A percentile compares a stretch with the other conserved stretches of the same genome.
Conservation (phyloP, 2,329 filamentous ascomycete genomes). For the Sporothrix phasma region DNA sequence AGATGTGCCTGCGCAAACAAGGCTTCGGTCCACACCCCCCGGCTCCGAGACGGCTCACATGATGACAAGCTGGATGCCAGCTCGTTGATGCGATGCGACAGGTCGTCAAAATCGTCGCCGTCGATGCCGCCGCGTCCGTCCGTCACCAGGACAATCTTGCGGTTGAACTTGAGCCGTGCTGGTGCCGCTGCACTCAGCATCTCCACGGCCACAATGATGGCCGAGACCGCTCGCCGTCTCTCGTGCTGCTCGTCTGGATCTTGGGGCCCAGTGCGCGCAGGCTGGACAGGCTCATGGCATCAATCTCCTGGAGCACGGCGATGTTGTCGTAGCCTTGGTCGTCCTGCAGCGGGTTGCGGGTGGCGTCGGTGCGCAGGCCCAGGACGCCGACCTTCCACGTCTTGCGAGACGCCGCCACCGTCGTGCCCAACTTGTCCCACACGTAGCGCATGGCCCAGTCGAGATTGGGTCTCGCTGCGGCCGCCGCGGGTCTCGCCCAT, state of each 20-base stretch:
- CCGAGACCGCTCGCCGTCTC: slow-evolving; percentile 77
- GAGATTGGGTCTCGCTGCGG: slow-evolving; percentile 66
- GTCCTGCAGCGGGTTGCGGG: slow-evolving; percentile 53
- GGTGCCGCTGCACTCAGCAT: slow-evolving; percentile 69
- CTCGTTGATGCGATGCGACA: slow-evolving; percentile 63
- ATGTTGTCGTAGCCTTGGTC: slow-evolving; percentile 74
- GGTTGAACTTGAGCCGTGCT: slow-evolving; percentile 70
- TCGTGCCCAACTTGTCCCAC: slow-evolving; percentile 83
- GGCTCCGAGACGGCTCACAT: slow-evolving; percentile 53
- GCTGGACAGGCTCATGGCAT: slow-evolving; percentile 52
- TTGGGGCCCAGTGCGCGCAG: slow-evolving; percentile 53
- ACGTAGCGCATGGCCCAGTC: slow-evolving; percentile 87
- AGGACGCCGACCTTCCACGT: slow-evolving; percentile 69
- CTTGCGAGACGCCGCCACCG: slow-evolving; percentile 58
- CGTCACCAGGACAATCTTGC: slow-evolving; percentile 76
- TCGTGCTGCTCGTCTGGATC: slow-evolving; percentile 58
- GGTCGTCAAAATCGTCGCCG: slow-evolving; percentile 57
- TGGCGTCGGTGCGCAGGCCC: slow-evolving; percentile 71
- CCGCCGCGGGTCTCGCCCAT: slow-evolving; percentile 67
- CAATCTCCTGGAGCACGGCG: slow-evolving; percentile 61
- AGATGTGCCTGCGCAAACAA: neutral
- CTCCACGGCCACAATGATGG: slow-evolving; percentile 72
- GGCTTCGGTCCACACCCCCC: neutral
- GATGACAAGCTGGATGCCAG: slow-evolving; percentile 67
- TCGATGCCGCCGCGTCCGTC: slow-evolving; percentile 69